Conservation (phyloP, 805 yeast species). For the Candida saitoana region DNA sequence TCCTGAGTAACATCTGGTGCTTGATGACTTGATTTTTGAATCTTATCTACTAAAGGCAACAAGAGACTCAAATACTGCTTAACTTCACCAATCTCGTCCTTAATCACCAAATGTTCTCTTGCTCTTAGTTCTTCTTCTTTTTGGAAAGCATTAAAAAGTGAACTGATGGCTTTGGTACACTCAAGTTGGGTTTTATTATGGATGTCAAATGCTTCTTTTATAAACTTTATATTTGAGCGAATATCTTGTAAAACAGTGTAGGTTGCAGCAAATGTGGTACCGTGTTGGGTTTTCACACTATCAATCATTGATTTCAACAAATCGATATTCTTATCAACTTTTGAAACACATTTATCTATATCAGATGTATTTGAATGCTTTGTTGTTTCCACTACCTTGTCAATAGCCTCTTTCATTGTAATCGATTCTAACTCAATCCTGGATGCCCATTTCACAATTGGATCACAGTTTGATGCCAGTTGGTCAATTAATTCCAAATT, state of each 20-base stretch:
- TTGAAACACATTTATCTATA: neutral
- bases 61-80: conserved; percentile 15
- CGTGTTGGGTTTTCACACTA: neutral
- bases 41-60: conserved; percentile 13
- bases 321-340: neutral
- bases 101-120: neutral
- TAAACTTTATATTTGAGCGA: neutral
- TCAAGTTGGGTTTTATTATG: neutral
- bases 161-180: neutral
- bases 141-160: neutral
- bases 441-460: conserved; percentile 26
- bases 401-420: conserved; percentile 18
- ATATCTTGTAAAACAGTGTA: neutral
- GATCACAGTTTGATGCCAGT: conserved; percentile 3
- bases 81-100: conserved; percentile 10
- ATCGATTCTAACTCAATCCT: conserved; percentile 27
- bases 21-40: conserved; percentile 7
- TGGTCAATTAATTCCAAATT: neutral
- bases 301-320: neutral
- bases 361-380: neutral
- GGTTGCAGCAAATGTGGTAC: neutral
- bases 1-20: neutral
- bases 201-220: neutral
- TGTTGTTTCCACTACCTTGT: conserved; percentile 4
- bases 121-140: neutral